Percentiles rank a stretch among this genome's conserved stretches.
Conservation (phyloP, 2,329 filamentous ascomycete genomes). For the Penicillium thymicola region DNA sequence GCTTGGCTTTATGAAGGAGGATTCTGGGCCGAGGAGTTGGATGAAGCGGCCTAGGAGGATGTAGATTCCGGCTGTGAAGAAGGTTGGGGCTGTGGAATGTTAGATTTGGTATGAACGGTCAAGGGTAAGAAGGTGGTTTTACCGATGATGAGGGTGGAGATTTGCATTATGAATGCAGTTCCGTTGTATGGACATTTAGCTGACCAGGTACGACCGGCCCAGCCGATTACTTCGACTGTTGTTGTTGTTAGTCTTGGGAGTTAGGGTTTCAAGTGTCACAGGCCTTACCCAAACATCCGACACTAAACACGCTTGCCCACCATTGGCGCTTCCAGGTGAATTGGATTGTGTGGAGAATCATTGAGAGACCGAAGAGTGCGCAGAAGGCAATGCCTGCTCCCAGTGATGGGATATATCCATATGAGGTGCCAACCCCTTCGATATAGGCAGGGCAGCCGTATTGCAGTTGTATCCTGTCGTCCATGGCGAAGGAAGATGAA, state of each 20-base stretch:
- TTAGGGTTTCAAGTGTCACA: neutral
- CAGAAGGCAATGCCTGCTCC: slow-evolving; percentile 35
- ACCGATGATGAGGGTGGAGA: slow-evolving; percentile 41
- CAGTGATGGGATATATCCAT: slow-evolving; percentile 36
- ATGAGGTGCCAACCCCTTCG: slow-evolving; percentile 25
- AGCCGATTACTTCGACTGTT: slow-evolving; percentile 46
- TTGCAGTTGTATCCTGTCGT: slow-evolving; percentile 10
- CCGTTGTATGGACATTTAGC: slow-evolving; percentile 49
- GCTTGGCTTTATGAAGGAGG: slow-evolving; percentile 43
- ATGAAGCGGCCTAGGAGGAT: slow-evolving; percentile 50
- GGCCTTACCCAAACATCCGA: slow-evolving; percentile 37
- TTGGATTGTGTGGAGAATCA: slow-evolving; percentile 36
- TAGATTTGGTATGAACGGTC: neutral
- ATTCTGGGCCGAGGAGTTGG: slow-evolving; percentile 42
- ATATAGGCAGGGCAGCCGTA: slow-evolving; percentile 28
- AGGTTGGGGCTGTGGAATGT: slow-evolving; percentile 41
- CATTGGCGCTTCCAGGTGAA: slow-evolving; percentile 37
- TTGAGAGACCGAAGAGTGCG: slow-evolving; percentile 35
- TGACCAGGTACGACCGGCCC: slow-evolving; percentile 50
- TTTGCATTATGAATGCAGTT: slow-evolving; percentile 51
- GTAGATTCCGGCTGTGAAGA: slow-evolving; percentile 53
- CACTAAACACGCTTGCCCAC: slow-evolving; percentile 38
- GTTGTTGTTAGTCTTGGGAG: neutral
- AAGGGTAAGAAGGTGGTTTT: neutral
- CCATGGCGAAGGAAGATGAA: slow-evolving; percentile 7